Base-by-base conservation (phyloP, 768 basidiomycete genomes). In the Serendipita vermifera region DNA sequence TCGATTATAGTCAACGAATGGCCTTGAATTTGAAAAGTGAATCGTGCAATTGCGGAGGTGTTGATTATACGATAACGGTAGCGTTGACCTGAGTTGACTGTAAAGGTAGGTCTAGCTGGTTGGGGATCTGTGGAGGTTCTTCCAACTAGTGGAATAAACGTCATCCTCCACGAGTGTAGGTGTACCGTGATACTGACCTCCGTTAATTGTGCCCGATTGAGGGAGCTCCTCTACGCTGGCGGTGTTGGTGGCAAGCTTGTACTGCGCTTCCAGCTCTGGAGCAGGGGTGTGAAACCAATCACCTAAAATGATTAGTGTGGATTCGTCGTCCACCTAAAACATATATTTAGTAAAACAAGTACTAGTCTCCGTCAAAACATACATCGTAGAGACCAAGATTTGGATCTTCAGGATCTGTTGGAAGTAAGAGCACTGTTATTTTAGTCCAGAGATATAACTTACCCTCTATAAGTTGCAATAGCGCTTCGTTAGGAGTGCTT, bases 401-500 rank as follows among this genome's bases (percentile, higher is more conserved):
- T 9, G 46, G 29, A 6, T 46, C 22, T 24, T 56, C 3, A 4
- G 41, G 27, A 40, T 43, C 55, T 56, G 24, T 14, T 27, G n/a
- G 7, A 5, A 9, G 46, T 51, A 20, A 43, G 20, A 40, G 32
- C 31, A 11, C 17, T 15, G 13, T 51, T 58, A 43, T 56, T 43
- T 29, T 20, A 41, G 36, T 27, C n/a, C 75, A 13, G 79, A 65
- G 5, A 79, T 69, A 33, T 78, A 33, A 2, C 73, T 68, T 0
- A 77, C 78, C 38, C 78, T 65, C 24, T 80, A 67, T 0, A 78
- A 78, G 55, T 80, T 78, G 53, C 79, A 80, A 55, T 78, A 79
- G 59, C 79, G 78, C 0, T 71, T 70, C 4, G 68, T 70, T 66
- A 69, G 64, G 56, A 77, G 76, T 13, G 73, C 74, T 59, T 64